These are phyloP conservation scores for Saccharomyces pastorianus DNA, from an alignment of 1,139 yeast genomes.

Conservation along the genomic window DNA sequence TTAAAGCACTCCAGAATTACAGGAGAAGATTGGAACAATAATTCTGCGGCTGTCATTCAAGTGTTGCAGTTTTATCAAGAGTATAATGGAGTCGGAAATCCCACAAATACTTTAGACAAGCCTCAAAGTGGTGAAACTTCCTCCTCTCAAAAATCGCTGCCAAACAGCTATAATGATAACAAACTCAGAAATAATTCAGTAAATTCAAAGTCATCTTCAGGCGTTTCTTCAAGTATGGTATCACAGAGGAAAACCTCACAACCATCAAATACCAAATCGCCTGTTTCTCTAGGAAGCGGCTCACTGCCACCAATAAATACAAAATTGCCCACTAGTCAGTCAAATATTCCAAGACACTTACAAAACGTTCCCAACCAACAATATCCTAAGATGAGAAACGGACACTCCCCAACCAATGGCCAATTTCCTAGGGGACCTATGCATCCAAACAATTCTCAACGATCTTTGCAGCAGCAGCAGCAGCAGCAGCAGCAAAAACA, in stretches of 20 bases:
- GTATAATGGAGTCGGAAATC: conserved; percentile 17
- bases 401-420: conserved; percentile 3
- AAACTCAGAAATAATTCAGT: not conserved
- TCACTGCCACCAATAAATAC: not conserved
- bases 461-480: conserved; percentile 3
- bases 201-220: not conserved
- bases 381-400: conserved; percentile 2
- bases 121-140: not conserved
- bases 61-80: conserved; percentile 76
- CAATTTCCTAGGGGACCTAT: not conserved
- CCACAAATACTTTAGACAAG: not conserved
- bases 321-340: not conserved
- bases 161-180: not conserved
- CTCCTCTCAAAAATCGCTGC: not conserved
- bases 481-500: conserved; percentile 5
- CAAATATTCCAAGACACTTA: not conserved
- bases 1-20: conserved; percentile 72
- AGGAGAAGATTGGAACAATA: conserved; percentile 75
- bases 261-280: conserved; percentile 32
- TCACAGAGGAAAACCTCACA: conserved; percentile 41
- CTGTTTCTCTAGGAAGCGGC: not conserved
- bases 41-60: conserved; percentile 81
- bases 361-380: not conserved
- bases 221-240: not conserved
- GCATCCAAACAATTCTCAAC: not conserved